These are phyloP conservation scores for Penicillium longicatenatum DNA, from an alignment of 495 filamentous ascomycete genomes.

Conservation along the genomic window DNA sequence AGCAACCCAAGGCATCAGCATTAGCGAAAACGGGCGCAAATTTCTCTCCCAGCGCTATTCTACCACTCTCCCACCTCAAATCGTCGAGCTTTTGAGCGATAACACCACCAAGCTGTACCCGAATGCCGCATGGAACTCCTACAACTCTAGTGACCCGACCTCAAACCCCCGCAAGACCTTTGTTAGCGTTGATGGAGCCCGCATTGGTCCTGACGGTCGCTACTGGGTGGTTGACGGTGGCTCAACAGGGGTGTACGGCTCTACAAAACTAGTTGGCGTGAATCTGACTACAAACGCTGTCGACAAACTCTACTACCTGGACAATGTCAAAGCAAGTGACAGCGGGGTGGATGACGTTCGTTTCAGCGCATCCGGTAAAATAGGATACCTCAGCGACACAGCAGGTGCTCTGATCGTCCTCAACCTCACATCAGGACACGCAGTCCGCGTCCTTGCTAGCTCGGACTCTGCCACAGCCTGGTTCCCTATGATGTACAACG, in stretches of 20 bases:
- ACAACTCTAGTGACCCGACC: conserved; percentile 18
- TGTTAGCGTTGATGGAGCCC: conserved; percentile 25
- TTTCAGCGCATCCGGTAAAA: neutral
- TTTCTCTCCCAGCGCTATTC: conserved; percentile 18
- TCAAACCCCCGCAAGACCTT: conserved; percentile 23
- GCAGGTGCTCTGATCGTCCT: neutral
- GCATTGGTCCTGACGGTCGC: conserved; percentile 31
- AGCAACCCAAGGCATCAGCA: conserved; percentile 19
- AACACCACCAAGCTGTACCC: conserved; percentile 27
- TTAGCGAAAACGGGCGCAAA: conserved; percentile 12
- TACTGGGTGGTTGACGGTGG: conserved; percentile 33
- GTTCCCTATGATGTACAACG: conserved; percentile 25
- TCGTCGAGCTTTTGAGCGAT: conserved; percentile 17
- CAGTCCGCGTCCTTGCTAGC: neutral
- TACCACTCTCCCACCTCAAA: conserved; percentile 6
- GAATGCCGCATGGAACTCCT: conserved; percentile 30
- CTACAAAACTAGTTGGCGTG: conserved; percentile 30
- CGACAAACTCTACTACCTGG: conserved; percentile 31
- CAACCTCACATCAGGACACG: neutral
- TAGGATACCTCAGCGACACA: neutral
- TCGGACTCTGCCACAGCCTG: conserved; percentile 2
- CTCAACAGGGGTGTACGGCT: conserved; percentile 19
- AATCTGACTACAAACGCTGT: conserved; percentile 20
- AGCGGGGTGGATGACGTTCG: conserved; percentile 1
- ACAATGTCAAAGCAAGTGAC: conserved; percentile 21